These are phyloP conservation scores for Dactylellina haptotyla DNA, from an alignment of 2,329 filamentous ascomycete species.

Conservation along the genomic window DNA sequence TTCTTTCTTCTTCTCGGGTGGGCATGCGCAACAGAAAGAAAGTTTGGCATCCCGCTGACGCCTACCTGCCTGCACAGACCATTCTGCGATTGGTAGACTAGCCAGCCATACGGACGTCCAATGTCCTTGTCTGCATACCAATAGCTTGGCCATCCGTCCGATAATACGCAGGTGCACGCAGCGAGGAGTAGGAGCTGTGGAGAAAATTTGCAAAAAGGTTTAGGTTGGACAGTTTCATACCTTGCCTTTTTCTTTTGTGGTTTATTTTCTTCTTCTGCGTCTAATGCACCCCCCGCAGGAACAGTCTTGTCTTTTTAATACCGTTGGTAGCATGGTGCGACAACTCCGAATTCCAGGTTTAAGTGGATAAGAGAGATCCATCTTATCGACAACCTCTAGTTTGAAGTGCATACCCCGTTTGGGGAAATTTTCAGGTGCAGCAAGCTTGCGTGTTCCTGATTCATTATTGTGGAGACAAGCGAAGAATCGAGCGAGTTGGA, in stretches of 20 bases:
- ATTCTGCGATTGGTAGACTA: constrained; percentile 48
- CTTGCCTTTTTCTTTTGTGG: constrained; percentile 34
- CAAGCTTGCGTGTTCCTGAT: constrained; percentile 52
- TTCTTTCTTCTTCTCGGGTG: constrained; percentile 36
- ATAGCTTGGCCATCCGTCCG: constrained; percentile 25
- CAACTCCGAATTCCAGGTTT: constrained; percentile 49
- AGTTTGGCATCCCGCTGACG: constrained; percentile 53
- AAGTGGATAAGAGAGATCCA: constrained; percentile 30
- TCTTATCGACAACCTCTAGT: constrained; percentile 31
- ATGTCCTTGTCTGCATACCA: constrained; percentile 44
- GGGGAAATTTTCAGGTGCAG: constrained; percentile 49
- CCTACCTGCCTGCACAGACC: constrained; percentile 54
- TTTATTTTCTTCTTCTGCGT: constrained; percentile 39
- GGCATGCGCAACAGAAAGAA: constrained; percentile 53
- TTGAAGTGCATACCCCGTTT: constrained; percentile 29
- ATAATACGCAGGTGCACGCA: constrained; percentile 34
- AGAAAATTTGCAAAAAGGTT: constrained; percentile 47
- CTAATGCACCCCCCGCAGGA: constrained; percentile 43
- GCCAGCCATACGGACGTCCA: constrained; percentile 21
- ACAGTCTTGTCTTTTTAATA: constrained; percentile 41
- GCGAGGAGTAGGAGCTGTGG: constrained; percentile 26
- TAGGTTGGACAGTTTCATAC: constrained; percentile 53
- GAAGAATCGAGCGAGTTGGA: constrained; percentile 18
- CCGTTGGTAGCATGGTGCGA: constrained; percentile 43
- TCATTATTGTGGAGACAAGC: constrained; percentile 47